A percentile compares a stretch with the other conserved stretches of the same genome.
These are phyloP conservation scores for Botryotinia convoluta DNA, from an alignment of 2,329 filamentous ascomycete species.

Conservation along the genomic window DNA sequence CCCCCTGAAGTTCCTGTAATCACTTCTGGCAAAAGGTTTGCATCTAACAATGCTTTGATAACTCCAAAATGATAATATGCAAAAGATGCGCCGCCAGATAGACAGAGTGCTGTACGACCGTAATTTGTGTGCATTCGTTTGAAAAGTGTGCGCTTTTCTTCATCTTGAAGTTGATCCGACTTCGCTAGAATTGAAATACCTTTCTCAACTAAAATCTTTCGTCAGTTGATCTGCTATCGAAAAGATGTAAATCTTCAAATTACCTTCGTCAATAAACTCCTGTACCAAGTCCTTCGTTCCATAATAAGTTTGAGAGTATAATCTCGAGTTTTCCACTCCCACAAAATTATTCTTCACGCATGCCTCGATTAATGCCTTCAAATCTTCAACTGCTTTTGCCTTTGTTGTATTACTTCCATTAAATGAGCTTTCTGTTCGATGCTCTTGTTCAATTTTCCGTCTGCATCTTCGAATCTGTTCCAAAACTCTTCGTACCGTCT, in stretches of 20 bases:
- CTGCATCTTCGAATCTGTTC: constrained; percentile 69
- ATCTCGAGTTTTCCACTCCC: constrained; percentile 84
- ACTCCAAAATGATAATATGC: constrained; percentile 97
- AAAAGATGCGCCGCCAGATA: constrained; percentile 91
- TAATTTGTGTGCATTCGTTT: constrained; percentile 88
- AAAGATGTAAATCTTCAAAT: constrained; percentile 33
- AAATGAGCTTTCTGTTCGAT: constrained; percentile 43
- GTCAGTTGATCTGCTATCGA: constrained; percentile 20
- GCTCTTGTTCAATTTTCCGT: constrained; percentile 52
- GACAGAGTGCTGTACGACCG: constrained; percentile 85
- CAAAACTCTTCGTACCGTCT: constrained; percentile 74
- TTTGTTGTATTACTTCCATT: constrained; percentile 39
- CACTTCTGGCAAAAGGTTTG: constrained; percentile 81
- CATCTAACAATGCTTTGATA: constrained; percentile 83
- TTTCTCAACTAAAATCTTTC: constrained; percentile 53
- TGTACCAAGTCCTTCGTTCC: constrained; percentile 96
- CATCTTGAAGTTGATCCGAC: constrained; percentile 63
- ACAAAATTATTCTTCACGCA: constrained; percentile 98
- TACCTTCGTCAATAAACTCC: constrained; percentile 80
- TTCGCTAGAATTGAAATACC: constrained; percentile 65
- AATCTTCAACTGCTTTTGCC: constrained; percentile 65
- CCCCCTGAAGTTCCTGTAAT: constrained; percentile 96
- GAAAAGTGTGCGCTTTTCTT: constrained; percentile 78
- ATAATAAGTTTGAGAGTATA: constrained; percentile 98
- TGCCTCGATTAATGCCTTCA: constrained; percentile 76